phyloP scores from a whole-genome alignment of 192 early-diverging fungal species.

The Umbelopsis sp. region DNA sequence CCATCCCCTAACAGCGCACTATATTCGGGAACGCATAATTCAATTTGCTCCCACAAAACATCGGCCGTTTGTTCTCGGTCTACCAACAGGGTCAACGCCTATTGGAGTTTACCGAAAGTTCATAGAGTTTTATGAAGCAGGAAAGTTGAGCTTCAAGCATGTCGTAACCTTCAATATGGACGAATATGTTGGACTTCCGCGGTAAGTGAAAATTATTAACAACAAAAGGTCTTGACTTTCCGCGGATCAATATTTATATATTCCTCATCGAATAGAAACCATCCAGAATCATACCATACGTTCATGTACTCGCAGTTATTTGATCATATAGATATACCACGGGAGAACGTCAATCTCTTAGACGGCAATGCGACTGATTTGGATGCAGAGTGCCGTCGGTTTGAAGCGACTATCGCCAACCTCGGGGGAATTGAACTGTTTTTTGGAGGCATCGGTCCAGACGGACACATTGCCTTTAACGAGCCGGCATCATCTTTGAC shows the following conservation, averaged over 20 bases:
- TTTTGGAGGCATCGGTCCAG: constrained; percentile 83
- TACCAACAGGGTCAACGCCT: constrained; percentile 82
- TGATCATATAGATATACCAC: constrained; percentile 79
- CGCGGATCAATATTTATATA: constrained; percentile 17
- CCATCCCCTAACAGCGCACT: constrained; percentile 55
- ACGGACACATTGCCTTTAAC: constrained; percentile 88
- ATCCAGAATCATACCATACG: constrained; percentile 84
- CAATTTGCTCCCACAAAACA: constrained; percentile 71
- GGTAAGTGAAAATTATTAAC: constrained; percentile 32
- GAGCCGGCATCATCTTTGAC: constrained; percentile 81
- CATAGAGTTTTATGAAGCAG: constrained; percentile 68
- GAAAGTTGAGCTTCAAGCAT: constrained; percentile 72
- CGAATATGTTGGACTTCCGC: constrained; percentile 80
- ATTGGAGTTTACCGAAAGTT: constrained; percentile 73
- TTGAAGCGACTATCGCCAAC: constrained; percentile 74
- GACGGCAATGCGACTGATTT: constrained; percentile 79
- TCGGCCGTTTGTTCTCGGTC: constrained; percentile 80
- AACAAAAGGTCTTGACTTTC: background rate
- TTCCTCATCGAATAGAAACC: constrained; percentile 45
- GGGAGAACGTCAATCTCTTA: constrained; percentile 79
- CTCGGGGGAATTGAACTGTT: constrained; percentile 85
- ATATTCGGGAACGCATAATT: constrained; percentile 76
- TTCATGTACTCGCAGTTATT: constrained; percentile 87
- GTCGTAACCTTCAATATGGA: constrained; percentile 90
- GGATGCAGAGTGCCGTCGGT: constrained; percentile 73